Base-by-base conservation (phyloP, 192 early-diverging fungal species). In the Coemansia sp. region DNA sequence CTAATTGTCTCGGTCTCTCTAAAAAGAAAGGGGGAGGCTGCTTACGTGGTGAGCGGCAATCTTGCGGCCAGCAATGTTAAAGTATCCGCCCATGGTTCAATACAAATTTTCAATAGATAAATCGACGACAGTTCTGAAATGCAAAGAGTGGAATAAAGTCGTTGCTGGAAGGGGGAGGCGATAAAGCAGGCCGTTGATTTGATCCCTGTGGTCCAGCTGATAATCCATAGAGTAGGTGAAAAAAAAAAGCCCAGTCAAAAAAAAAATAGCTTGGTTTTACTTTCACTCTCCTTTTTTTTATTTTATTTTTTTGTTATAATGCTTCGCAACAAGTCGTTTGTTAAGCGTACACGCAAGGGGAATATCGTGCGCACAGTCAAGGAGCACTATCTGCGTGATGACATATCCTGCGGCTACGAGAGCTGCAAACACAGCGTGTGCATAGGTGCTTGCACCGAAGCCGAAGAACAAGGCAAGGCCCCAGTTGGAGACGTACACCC, bases 371-470 rank as follows among this genome's bases (percentile, higher is more conserved):
- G 94, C 70, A 91, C 96, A 7, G 91, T 98, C 70, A 94, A 93
- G 76, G 95, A 99, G 71, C 95, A 97, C 70, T 99, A 97, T 77
- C 77, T 97, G 28, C 89, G 95, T 42, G 94, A 99, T 71, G 97
- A 99, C 82, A 95, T 99, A 62, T 78, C 83, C 39, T 99, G 97
- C 73, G 74, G 80, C 5, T 62, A 55, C 40, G 66, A 66, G 38
- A 31, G 33, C 20, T 74, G 74, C 65, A n/a, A 63, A 42, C 59
- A 80, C 48, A 55, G 70, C 2, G 70, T 85, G 11, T 73, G 79
- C 51, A 59, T 46, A 8, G 57, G 66, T 1, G 50, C 70, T 2
- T 64, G 68, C 39, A 35, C 13, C 9, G 65, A 72, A 0, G 60
- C 70, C 3, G 63, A 62, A 6, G 66, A 81, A 38, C 64, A 64